Base-by-base conservation (phyloP, 306 rosid species). In the Abrus pulchellus region DNA sequence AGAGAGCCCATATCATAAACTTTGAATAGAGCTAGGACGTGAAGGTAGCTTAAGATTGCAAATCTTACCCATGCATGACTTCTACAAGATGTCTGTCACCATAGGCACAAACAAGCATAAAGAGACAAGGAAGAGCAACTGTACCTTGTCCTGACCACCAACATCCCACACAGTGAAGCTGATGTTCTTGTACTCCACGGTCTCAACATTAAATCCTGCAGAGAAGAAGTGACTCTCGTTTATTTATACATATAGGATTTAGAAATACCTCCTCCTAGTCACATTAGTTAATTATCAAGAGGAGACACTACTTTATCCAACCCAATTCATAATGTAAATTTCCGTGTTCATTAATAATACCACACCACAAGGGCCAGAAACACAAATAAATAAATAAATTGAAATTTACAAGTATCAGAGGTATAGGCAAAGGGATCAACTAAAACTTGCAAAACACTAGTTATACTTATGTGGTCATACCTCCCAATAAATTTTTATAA, bases 111-210 rank as follows among this genome's bases (percentile, higher is more conserved):
- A 72, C 62, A 55, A 63, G 57, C 49, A 59, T 9, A 83, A 27
- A 62, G 7, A 45, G 3, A 77, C 20, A 47, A 30, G 5, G 50
- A 56, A 67, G 38, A 54, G 63, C 13, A 68, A 13, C 9, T 55
- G 64, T 89, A 94, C 98, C 91, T 94, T 92, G 94, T 94, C 98
- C 76, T 94, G 97, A 84, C 98, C 98, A 14, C 98, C 98, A 9
- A 94, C 98, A 85, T 94, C 98, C 98, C 98, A 94, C 72, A 94
- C 98, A 3, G 98, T 94, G 88, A 94, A 94, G 92, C 98, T 94
- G 84, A 94, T 94, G 91, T 94, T 94, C 93, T 92, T 94, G 86
- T 94, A 92, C 82, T 94, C 98, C 38, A 94, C 98, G 0, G 98
- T 94, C 87, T 94, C 97, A 86, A 94, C 97, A 77, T 94, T 94